phyloP scores from a whole-genome alignment of 148 eudicot species.

The Rhododendron vialii region DNA sequence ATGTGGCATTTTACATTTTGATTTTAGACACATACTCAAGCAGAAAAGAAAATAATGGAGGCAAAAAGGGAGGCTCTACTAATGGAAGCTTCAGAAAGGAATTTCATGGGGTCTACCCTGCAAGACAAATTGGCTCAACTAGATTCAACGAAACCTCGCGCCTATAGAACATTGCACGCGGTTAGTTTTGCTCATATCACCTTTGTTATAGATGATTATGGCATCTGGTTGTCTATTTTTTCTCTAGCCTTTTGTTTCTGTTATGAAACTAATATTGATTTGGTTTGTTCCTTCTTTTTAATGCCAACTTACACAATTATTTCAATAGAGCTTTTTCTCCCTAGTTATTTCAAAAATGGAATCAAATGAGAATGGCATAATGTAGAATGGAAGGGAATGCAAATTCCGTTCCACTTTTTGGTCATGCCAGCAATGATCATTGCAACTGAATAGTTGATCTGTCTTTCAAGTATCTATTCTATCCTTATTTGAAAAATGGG shows the following conservation, averaged over 20 bases:
- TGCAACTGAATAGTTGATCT: not conserved
- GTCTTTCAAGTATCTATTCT: not conserved
- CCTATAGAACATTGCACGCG: conserved; percentile 81
- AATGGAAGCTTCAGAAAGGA: conserved; percentile 51
- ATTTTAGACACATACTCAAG: conserved; percentile 85
- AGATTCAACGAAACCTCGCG: conserved; percentile 47
- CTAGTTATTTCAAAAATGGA: not conserved
- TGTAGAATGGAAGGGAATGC: not conserved
- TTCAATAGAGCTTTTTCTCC: not conserved
- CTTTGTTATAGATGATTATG: not conserved
- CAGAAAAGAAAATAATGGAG: conserved; percentile 76
- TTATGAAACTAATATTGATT: not conserved
- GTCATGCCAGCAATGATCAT: not conserved
- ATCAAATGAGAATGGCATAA: not conserved
- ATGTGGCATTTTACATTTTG: not conserved
- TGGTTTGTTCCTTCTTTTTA: not conserved
- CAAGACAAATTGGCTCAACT: conserved; percentile 52
- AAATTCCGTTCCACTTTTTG: not conserved
- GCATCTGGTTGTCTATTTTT: not conserved
- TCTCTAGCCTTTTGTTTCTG: not conserved
- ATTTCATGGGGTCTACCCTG: conserved; percentile 31
- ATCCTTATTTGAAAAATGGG: not conserved
- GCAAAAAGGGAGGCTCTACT: conserved; percentile 61
- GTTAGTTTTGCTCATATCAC: conserved; percentile 34
- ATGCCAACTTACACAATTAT: conserved; percentile 3